phyloP scores from a whole-genome alignment of 768 basidiomycete genomes.

The Russula olivacea region DNA sequence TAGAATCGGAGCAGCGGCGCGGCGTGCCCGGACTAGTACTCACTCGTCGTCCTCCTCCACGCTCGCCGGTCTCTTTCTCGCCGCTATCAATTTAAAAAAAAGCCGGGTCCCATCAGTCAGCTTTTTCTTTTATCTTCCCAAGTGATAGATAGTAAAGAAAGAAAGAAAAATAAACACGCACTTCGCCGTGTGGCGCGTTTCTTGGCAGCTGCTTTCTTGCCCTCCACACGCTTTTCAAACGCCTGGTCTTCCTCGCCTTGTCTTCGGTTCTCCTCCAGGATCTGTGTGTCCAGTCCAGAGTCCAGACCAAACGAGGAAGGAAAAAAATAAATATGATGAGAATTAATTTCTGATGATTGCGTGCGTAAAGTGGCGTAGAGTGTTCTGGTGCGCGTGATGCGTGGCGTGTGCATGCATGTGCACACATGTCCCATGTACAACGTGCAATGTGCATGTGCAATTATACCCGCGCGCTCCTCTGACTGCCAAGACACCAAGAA shows the following conservation, averaged over 20 bases:
- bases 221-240: conserved; percentile 77
- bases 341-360: no score
- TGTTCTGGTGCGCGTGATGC: not conserved
- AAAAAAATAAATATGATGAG: not conserved
- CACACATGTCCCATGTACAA: not conserved
- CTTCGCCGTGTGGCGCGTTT: conserved; percentile 54
- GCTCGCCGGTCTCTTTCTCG: conserved; percentile 9
- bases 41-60: conserved; percentile 19
- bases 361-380: not conserved
- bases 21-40: not conserved
- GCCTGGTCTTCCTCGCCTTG: conserved; percentile 92
- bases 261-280: conserved; percentile 71
- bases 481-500: not conserved
- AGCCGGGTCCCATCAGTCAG: not conserved
- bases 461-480: not conserved
- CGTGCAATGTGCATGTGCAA: not conserved
- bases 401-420: not conserved
- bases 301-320: no score
- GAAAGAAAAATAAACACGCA: conserved; percentile 25
- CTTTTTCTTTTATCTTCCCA: no score
- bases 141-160: not conserved
- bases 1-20: not conserved
- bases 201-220: conserved; percentile 76
- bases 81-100: not conserved
- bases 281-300: conserved; percentile 45